phyloP scores from a whole-genome alignment of 768 basidiomycete genomes.

The Termitomyces sp. region DNA sequence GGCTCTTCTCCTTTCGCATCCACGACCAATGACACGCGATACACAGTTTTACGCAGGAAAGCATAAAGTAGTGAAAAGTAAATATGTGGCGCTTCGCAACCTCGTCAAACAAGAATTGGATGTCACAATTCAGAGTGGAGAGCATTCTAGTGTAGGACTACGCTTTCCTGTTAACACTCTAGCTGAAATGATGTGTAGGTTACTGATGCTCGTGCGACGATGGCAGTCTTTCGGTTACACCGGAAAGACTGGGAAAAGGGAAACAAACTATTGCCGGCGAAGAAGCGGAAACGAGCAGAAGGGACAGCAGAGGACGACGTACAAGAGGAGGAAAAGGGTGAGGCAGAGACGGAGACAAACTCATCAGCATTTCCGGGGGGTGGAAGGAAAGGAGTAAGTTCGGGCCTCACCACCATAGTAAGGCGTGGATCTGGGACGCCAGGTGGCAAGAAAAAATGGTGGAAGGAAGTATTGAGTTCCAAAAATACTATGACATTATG shows the following conservation, averaged over 20 bases:
- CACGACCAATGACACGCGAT: conserved; percentile 57
- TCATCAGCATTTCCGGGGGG: conserved; percentile 35
- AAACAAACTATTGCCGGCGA: conserved; percentile 20
- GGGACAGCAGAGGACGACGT: conserved; percentile 12
- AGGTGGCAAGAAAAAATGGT: conserved; percentile 32
- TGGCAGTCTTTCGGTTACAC: conserved; percentile 86
- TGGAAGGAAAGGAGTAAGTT: conserved; percentile 60
- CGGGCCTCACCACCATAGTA: conserved; percentile 50
- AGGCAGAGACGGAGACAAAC: not conserved
- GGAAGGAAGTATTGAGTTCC: conserved; percentile 33
- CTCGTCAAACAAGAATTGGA: conserved; percentile 78
- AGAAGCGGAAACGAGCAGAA: conserved; percentile 17
- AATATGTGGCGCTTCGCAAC: conserved; percentile 69
- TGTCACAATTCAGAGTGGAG: conserved; percentile 77
- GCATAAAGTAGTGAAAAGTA: conserved; percentile 53
- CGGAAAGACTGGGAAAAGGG: conserved; percentile 78
- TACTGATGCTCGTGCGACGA: conserved; percentile 88
- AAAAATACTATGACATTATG: conserved; percentile 15
- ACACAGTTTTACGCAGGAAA: conserved; percentile 61
- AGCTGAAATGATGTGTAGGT: conserved; percentile 44
- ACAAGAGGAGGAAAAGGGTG: not conserved
- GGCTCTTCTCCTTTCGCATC: conserved; percentile 71
- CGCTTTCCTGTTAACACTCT: not conserved
- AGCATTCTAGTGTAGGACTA: conserved; percentile 80
- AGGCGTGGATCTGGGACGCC: conserved; percentile 19